These are phyloP conservation scores for Linum tenue DNA, from an alignment of 345 rosid species.

Conservation along the genomic window DNA sequence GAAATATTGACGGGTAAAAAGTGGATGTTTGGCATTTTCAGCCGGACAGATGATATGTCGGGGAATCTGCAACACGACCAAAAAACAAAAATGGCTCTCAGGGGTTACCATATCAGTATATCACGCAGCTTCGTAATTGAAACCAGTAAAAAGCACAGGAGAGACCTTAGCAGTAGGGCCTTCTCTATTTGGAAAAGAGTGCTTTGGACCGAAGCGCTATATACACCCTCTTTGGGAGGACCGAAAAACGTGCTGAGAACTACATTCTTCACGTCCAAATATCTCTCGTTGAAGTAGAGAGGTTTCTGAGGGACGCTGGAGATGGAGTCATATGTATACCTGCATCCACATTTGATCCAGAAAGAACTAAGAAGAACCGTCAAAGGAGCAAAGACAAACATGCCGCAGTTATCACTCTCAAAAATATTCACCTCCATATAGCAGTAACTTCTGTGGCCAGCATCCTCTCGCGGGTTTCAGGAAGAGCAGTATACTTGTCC, in stretches of 20 bases:
- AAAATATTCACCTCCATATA: conserved; percentile 60
- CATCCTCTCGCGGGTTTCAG: conserved; percentile 85
- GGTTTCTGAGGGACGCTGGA: conserved; percentile 45
- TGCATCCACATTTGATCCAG: conserved; percentile 29
- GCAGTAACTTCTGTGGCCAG: conserved; percentile 86
- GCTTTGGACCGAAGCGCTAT: conserved; percentile 94
- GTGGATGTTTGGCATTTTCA: conserved; percentile 88
- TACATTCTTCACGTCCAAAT: conserved; percentile 46
- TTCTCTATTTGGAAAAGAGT: conserved; percentile 76
- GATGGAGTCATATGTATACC: conserved; percentile 65
- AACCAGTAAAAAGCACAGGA: conserved; percentile 2
- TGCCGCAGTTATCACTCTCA: neutral
- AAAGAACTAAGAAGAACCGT: neutral
- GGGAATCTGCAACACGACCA: conserved; percentile 41
- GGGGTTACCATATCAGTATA: neutral
- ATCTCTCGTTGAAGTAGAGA: conserved; percentile 58
- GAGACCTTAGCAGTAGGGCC: conserved; percentile 67
- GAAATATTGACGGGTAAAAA: conserved; percentile 80
- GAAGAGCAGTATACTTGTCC: conserved; percentile 79
- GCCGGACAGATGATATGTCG: conserved; percentile 58
- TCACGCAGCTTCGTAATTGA: neutral
- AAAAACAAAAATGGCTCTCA: conserved; percentile 6
- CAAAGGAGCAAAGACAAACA: neutral
- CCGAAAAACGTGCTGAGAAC: conserved; percentile 69
- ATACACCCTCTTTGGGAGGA: conserved; percentile 69